Evolutionary conservation across 2,329 filamentous ascomycete genomes (phyloP), one percentile per base, ranked within the genome.

Genomic region (Corinectria fuckeliana): DNA sequence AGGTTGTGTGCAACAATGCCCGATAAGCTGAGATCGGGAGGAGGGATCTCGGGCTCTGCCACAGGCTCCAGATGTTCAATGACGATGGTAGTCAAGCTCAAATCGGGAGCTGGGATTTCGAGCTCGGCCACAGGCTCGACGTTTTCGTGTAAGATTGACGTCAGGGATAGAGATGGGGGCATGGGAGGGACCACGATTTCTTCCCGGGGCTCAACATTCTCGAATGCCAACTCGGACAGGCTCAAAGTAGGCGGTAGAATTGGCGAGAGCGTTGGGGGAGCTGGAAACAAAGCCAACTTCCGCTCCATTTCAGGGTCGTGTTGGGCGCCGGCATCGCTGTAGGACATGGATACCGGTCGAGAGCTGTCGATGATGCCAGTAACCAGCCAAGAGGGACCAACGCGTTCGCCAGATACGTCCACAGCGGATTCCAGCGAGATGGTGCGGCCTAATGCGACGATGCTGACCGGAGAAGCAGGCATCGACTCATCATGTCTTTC

Each of bases 251-350:
- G 75, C 1, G 73, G 69, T 18, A 74, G 53, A 36, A 77, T 69
- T 5, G 69, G 69, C 1, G 72, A 68, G 3, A 76, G 68, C 0
- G 76, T 76, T 1, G 84, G 84, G 4, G 85, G 84, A 11, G 81
- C 77, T 2, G 84, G 83, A 75, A 86, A 86, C 63, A 81, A 79
- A 14, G 80, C 79, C 48, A 87, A 74, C 65, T 81, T 84, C 56
- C 81, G 78, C 16, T 80, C 80, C 70, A 86, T 78, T 21, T 82
- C 80, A 13, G 71, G 70, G 39, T 84, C 82, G 61, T 81, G 77
- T 62, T 86, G 83, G 9, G 81, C 80, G 56, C 81, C 80, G 26
- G 79, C 78, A 66, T 86, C 83, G 67, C 82, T 85, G 64, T 83
- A 83, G 2, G 81, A 81, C 41, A 81, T 73, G 3, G 84, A 85